Base-by-base conservation (phyloP, 73 alveolate genomes). In the Paramecium octaurelia region DNA sequence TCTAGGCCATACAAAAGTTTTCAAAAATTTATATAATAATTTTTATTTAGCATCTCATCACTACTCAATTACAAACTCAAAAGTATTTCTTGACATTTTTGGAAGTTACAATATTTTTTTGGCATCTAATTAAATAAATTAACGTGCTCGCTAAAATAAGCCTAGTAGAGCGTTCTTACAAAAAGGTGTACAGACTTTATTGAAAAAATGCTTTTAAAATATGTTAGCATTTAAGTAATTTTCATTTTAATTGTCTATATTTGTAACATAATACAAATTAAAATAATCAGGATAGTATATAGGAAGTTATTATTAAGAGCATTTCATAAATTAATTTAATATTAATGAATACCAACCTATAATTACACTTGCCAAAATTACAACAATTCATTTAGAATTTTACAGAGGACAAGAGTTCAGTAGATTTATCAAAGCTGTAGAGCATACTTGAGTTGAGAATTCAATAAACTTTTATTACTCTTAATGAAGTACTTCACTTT, bases 401-500 rank as follows among this genome's bases (percentile, higher is more conserved):
- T 18, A n/a, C 69, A 54, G 69, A 54, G 16, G 69, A 54, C 35
- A 54, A n/a, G 8, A 64, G 27, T 31, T 31, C 84, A 64, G 84
- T 64, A 34, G 84, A 64, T 64, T 64, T 64, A 64, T 31, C 46
- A 34, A 64, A 64, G 84, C 50, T 64, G 9, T 34, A 64, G 16
- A 64, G 27, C 31, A 31, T 12, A 10, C 18, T 64, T 24, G 84
- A 64, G 14, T 64, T 64, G 11, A 64, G 84, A 64, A 64, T 64
- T 9, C 84, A 64, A 64, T 73, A 73, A 40, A 73, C 40, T 21
- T 73, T 43, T 5, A 73, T 73, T 2, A 73, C 87, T 9, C n/a
- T 73, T 20, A 73, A 40, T 73, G 91, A 80, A 48, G 57, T 80
- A 21, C 91, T 80, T n/a, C 91, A 80, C 57, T 80, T 80, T 80